phyloP scores from a whole-genome alignment of 73 alveolate genomes.

The Tetrahymena elliotti region DNA sequence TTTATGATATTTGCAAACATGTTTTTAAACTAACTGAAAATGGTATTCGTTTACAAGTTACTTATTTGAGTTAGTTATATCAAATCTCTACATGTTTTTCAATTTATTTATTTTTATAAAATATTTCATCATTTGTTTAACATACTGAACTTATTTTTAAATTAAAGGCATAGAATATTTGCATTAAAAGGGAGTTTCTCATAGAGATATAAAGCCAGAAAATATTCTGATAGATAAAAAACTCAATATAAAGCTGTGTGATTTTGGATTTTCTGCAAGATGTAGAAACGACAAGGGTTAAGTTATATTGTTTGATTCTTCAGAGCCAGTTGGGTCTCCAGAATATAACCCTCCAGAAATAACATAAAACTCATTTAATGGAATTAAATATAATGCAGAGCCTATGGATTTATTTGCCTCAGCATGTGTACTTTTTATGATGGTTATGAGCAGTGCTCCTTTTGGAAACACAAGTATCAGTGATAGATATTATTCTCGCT shows the following conservation, averaged over 20 bases:
- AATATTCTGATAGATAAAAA: slow-evolving; percentile 32
- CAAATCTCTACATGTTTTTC: no score
- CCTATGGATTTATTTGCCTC: slow-evolving; percentile 30
- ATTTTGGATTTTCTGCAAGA: slow-evolving; percentile 39
- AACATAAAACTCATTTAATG: background rate
- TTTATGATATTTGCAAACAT: background rate
- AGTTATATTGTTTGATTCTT: background rate
- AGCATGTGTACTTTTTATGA: slow-evolving; percentile 25
- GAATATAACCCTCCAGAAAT: slow-evolving; percentile 44
- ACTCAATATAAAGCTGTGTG: slow-evolving; percentile 24
- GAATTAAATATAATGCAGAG: slow-evolving; percentile 19
- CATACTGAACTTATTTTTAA: background rate
- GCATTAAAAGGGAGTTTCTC: slow-evolving; percentile 26
- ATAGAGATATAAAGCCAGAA: slow-evolving; percentile 42
- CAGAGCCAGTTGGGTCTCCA: slow-evolving; percentile 32
- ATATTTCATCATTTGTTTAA: background rate
- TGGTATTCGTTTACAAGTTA: no score
- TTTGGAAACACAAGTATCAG: slow-evolving; percentile 6
- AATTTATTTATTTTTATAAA: background rate
- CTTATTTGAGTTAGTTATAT: no score
- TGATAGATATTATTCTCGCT: slow-evolving; percentile 22
- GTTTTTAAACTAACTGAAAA: background rate
- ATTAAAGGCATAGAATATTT: slow-evolving; percentile 8
- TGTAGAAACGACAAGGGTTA: slow-evolving; percentile 21
- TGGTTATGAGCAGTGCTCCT: slow-evolving; percentile 44